Evolutionary conservation across 2,329 filamentous ascomycete genomes (phyloP).

Genomic region (Diaporthe citriasiana): DNA sequence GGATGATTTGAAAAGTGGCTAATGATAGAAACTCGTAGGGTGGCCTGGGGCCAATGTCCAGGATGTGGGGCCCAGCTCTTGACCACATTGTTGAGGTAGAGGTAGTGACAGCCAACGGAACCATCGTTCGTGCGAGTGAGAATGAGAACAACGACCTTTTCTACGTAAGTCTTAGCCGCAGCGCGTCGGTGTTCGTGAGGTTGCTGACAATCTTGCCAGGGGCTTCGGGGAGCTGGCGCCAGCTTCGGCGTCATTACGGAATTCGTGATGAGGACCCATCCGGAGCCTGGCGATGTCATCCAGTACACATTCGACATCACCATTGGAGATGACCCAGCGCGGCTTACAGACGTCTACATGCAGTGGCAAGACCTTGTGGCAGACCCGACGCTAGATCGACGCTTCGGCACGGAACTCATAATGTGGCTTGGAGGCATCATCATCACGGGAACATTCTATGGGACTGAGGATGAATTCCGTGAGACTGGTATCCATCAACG

Average conservation of each 20-base stretch:
- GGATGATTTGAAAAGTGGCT: neutral
- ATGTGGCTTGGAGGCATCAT: conserved; percentile 66
- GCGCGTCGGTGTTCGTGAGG: conserved; percentile 30
- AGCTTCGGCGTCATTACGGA: conserved; percentile 71
- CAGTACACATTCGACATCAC: conserved; percentile 71
- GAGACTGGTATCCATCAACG: conserved; percentile 62
- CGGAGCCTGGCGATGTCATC: conserved; percentile 67
- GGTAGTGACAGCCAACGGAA: conserved; percentile 70
- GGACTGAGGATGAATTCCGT: conserved; percentile 68
- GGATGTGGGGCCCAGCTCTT: conserved; percentile 70
- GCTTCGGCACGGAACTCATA: conserved; percentile 71
- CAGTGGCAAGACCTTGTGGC: conserved; percentile 71
- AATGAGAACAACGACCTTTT: conserved; percentile 67
- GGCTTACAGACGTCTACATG: conserved; percentile 65
- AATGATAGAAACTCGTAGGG: conserved; percentile 55
- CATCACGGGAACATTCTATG: conserved; percentile 74
- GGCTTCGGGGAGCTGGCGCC: conserved; percentile 68
- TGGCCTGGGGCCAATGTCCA: conserved; percentile 69
- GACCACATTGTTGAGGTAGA: conserved; percentile 69
- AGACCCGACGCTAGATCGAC: conserved; percentile 68
- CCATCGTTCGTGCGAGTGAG: conserved; percentile 62
- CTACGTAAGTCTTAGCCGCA: conserved; percentile 54
- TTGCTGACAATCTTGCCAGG: conserved; percentile 48
- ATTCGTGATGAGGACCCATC: conserved; percentile 69
- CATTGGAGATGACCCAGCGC: conserved; percentile 59